These are phyloP conservation scores for Nicotiana tabacum DNA, from an alignment of 257 asterid genomes.

Conservation along the genomic window DNA sequence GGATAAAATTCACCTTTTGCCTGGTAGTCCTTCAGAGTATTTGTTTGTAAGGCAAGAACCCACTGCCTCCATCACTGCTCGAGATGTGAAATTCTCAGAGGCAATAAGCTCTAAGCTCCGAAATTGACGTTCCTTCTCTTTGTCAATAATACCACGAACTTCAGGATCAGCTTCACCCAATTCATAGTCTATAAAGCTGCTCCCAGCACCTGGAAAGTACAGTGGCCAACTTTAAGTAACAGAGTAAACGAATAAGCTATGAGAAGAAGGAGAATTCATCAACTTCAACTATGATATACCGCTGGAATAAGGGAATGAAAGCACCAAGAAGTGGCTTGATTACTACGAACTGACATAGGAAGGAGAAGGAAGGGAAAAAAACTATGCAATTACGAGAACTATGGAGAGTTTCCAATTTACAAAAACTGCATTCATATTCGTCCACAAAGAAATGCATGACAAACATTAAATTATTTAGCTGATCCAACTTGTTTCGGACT, in stretches of 20 bases:
- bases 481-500: no score
- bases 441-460: not conserved
- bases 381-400: not conserved
- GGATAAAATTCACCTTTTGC: conserved; percentile 55
- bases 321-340: not conserved
- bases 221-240: not conserved
- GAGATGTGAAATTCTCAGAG: conserved; percentile 92
- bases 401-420: not conserved
- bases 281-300: not conserved
- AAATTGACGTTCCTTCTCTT: conserved; percentile 84
- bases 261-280: not conserved
- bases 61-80: conserved; percentile 99
- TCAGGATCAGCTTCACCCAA: conserved; percentile 82
- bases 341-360: not conserved
- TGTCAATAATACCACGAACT: conserved; percentile 55
- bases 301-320: not conserved
- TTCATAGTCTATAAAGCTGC: conserved; percentile 52
- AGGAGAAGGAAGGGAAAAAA: not conserved
- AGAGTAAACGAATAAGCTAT: not conserved
- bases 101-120: conserved; percentile 91
- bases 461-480: not conserved
- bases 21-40: conserved; percentile 94
- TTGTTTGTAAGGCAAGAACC: conserved; percentile 98
- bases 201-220: conserved; percentile 41
- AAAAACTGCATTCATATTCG: not conserved